A percentile compares a stretch with the other conserved stretches of the same genome.
Conservation (phyloP, 140 eudicot species). For the Ambrosia hybrid region DNA sequence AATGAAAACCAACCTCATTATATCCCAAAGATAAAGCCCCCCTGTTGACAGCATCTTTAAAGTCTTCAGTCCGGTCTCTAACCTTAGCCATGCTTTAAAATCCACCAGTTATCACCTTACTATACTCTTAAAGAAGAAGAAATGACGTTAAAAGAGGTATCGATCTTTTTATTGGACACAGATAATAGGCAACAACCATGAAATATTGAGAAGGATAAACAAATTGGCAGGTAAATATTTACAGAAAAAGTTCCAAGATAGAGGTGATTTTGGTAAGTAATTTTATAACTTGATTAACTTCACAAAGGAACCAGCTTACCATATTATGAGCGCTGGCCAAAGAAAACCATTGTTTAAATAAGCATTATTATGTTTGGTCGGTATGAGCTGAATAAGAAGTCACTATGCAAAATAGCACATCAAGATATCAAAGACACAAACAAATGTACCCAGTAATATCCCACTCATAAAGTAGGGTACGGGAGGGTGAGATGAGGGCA, state of each 20-base stretch:
- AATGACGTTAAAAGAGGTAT: constrained; percentile 13
- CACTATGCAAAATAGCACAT: neutral
- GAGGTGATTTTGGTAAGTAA: neutral
- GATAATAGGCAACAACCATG: neutral
- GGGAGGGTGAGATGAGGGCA: too few species aligned
- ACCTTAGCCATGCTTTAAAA: constrained; percentile 60
- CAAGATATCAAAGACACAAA: too few species aligned
- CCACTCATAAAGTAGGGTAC: too few species aligned
- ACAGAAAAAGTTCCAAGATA: neutral
- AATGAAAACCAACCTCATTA: constrained; percentile 58
- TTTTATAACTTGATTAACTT: neutral
- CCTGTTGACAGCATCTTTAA: constrained; percentile 85
- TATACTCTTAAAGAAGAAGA: neutral
- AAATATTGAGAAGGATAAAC: neutral
- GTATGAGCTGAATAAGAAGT: neutral
- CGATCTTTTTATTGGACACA: constrained; percentile 13
- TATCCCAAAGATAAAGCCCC: constrained; percentile 73
- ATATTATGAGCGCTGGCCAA: neutral
- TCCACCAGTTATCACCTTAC: constrained; percentile 24
- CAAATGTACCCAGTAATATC: too few species aligned
- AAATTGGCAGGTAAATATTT: neutral
- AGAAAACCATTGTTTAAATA: neutral
- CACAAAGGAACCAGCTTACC: neutral
- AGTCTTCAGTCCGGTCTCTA: constrained; percentile 90
- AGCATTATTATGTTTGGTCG: neutral